Conservation (phyloP, 2,329 filamentous ascomycete genomes). For the Reticulascus tulasneorum region DNA sequence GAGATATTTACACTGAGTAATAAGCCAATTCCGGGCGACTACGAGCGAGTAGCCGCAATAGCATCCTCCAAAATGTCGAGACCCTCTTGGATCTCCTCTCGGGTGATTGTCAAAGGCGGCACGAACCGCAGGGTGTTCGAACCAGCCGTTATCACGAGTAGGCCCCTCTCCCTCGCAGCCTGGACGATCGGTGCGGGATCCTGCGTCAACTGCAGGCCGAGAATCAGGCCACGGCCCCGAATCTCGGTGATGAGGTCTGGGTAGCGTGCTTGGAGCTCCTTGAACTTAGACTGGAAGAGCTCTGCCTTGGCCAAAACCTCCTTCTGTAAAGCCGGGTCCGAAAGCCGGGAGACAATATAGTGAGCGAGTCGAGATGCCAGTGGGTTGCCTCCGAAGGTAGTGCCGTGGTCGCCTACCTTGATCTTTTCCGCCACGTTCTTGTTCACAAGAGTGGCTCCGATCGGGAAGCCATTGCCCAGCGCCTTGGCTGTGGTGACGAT, state of each 20-base stretch:
- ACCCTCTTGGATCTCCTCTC: constrained; percentile 75
- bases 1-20: no score
- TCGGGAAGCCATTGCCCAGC: constrained; percentile 92
- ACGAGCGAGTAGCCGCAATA: constrained; percentile 41
- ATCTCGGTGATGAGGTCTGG: constrained; percentile 74
- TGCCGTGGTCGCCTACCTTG: constrained; percentile 76
- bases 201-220: constrained; percentile 77
- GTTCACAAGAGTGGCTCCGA: constrained; percentile 63
- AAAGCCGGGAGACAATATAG: constrained; percentile 75
- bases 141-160: constrained; percentile 89
- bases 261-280: constrained; percentile 41
- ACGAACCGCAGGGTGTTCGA: constrained; percentile 91
- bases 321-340: constrained; percentile 65
- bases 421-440: constrained; percentile 38
- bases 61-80: constrained; percentile 71
- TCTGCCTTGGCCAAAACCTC: constrained; percentile 63
- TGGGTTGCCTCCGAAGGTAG: constrained; percentile 91
- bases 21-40: not conserved
- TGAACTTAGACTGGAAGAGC: constrained; percentile 45
- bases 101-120: constrained; percentile 76
- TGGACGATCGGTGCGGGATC: constrained; percentile 74
- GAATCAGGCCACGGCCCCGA: constrained; percentile 77
- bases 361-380: constrained; percentile 80
- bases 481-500: constrained; percentile 94
- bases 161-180: constrained; percentile 79